Evolutionary conservation across 805 yeast species (phyloP).

Genomic region (Komagataella mondaviorum): DNA sequence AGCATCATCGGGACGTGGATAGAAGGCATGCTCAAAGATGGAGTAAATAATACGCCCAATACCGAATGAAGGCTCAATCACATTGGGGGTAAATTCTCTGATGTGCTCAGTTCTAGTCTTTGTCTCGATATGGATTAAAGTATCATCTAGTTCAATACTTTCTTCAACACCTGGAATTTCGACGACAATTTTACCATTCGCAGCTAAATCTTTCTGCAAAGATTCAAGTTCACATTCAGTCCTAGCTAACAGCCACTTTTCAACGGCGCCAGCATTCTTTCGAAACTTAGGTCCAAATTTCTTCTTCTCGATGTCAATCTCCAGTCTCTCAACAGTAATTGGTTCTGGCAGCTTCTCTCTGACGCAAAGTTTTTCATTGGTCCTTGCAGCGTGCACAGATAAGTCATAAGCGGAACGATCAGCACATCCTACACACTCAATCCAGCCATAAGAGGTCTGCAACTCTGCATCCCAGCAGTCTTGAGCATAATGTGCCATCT

Average conservation of each 20-base stretch:
- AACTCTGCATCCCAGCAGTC: slow-evolving; percentile 99
- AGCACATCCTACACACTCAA: slow-evolving; percentile 99
- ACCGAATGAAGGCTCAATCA: slow-evolving; percentile 98
- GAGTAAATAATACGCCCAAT: slow-evolving; percentile 94
- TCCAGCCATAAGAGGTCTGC: slow-evolving; percentile 95
- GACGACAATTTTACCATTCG: slow-evolving; percentile 51
- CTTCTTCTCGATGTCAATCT: slow-evolving; percentile 83
- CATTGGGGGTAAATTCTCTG: slow-evolving; percentile 93
- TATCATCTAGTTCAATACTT: slow-evolving; percentile 57
- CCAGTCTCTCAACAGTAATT: slow-evolving; percentile 65
- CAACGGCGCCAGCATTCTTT: slow-evolving; percentile 90
- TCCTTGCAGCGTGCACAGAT: slow-evolving; percentile 87
- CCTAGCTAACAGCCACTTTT: slow-evolving; percentile 60
- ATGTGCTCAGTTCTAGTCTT: slow-evolving; percentile 76
- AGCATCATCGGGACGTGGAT: slow-evolving; percentile 85
- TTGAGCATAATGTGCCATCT: slow-evolving; percentile 99
- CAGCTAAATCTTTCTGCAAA: slow-evolving; percentile 53
- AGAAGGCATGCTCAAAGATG: slow-evolving; percentile 86
- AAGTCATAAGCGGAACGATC: slow-evolving; percentile 98
- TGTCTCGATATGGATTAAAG: slow-evolving; percentile 64
- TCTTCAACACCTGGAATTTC: slow-evolving; percentile 50
- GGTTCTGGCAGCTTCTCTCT: slow-evolving; percentile 86
- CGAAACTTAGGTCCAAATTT: slow-evolving; percentile 97
- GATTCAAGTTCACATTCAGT: slow-evolving; percentile 78
- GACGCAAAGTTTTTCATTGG: slow-evolving; percentile 90